These are phyloP conservation scores for Venturia pyrina DNA, from an alignment of 2,329 filamentous ascomycete genomes.

Conservation along the genomic window DNA sequence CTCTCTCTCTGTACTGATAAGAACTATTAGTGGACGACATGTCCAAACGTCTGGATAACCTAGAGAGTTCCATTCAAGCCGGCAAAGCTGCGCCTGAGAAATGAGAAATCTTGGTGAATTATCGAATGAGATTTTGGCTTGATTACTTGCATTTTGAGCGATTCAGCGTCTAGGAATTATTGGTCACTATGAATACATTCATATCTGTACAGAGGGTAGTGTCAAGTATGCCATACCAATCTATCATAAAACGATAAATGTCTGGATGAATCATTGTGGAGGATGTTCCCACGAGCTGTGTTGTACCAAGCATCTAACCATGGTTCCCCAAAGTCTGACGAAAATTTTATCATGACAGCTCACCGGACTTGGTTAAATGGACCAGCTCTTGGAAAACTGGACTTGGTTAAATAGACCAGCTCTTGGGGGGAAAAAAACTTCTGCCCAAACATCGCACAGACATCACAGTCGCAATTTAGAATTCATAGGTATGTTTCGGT, in stretches of 20 bases:
- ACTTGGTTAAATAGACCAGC: too few species aligned
- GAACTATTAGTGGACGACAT: constrained; percentile 73
- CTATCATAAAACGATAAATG: too few species aligned
- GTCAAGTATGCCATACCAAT: too few species aligned
- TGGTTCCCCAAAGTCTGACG: not conserved
- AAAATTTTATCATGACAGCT: not conserved
- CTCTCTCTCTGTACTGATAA: constrained; percentile 9
- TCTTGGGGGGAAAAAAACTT: not conserved
- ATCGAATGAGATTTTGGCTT: not conserved
- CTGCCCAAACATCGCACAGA: not conserved
- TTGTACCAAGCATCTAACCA: not conserved
- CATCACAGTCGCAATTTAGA: not conserved
- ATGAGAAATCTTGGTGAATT: constrained; percentile 11
- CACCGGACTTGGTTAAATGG: not conserved
- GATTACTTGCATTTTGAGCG: not conserved
- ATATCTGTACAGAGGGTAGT: not conserved
- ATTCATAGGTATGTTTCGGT: not conserved
- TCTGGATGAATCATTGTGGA: too few species aligned
- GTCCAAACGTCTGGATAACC: constrained; percentile 72
- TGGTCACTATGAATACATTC: not conserved
- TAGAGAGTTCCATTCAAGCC: constrained; percentile 62
- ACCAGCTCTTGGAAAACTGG: not conserved
- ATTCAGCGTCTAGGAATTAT: not conserved
- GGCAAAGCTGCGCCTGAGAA: constrained; percentile 29
- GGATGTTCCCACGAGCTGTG: not conserved